Base-by-base conservation (phyloP, 345 rosid genomes). In the Aquilaria yunnanensis region DNA sequence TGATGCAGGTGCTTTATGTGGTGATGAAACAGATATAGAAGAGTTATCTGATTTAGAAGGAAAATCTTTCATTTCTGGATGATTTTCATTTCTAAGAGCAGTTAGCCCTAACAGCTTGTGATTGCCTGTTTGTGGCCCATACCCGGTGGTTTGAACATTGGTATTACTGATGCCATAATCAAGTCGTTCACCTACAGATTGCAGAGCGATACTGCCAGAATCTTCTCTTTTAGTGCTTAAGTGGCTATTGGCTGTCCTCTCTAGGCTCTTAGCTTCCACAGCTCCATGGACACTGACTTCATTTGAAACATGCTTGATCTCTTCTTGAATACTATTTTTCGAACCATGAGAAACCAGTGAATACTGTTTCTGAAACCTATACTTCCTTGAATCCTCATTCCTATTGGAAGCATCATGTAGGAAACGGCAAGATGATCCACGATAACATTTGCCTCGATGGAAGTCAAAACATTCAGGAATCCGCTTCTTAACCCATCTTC, bases 351-450 rank as follows among this genome's bases (percentile, higher is more conserved):
- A 57, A 66, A 67, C 71, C 67, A 80, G 75, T 48, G 37, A 34
- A 66, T 51, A 30, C 68, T 64, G 72, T 43, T 51, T 70, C 65
- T 64, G 77, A 72, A 74, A 72, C 72, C 69, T 70, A n/a, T 67
- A 70, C 60, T 16, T 58, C 66, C 71, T 78, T 49, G 80, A 68
- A 64, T 70, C 76, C 14, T 75, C 80, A 47, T 16, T 56, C 61
- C 54, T 78, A 8, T 69, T 77, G 61, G 58, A 50, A 68, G 70
- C 80, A 71, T 79, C 80, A 69, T 85, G 92, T 66, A 46, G 13
- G 65, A 70, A 85, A 32, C 88, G 86, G 67, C 88, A 85, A 23
- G 81, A 75, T 32, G 79, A 73, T 64, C 86, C 88, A 8, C 88
- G 88, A 30, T 73, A 64, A 73, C 92, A 85, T 77, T 67, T 79